Conservation (phyloP, 176 grass and related monocot species). For the Poa pratensis region DNA sequence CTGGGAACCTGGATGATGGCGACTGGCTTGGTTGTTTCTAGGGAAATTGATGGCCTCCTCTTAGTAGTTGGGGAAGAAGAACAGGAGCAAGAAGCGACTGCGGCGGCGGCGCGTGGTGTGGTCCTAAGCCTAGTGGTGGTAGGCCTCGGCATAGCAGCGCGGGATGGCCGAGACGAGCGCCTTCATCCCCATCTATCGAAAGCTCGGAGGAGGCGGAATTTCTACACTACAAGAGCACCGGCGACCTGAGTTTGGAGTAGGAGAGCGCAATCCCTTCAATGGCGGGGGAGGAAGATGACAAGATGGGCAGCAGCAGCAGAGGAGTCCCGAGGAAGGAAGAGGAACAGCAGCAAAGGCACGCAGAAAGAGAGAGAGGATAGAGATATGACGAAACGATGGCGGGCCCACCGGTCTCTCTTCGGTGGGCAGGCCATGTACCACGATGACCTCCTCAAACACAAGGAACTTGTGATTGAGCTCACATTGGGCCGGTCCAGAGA, state of each 20-base stretch:
- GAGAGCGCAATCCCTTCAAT: not conserved
- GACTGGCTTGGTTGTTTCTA: not conserved
- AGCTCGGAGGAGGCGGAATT: not conserved
- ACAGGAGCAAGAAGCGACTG: not conserved
- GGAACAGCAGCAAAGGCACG: not conserved
- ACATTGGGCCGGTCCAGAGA: too few species aligned
- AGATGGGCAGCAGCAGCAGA: not conserved
- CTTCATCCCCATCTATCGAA: not conserved
- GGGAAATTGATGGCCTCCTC: not conserved
- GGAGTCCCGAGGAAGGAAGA: not conserved
- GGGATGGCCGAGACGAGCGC: conserved; percentile 17
- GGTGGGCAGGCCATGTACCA: not conserved
- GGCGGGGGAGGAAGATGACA: conserved; percentile 11
- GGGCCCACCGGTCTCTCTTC: not conserved
- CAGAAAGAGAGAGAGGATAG: conserved; percentile 6
- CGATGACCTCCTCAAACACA: too few species aligned
- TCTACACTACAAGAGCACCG: not conserved
- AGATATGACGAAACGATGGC: not conserved
- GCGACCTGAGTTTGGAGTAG: not conserved
- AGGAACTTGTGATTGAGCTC: too few species aligned
- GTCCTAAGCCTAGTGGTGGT: not conserved
- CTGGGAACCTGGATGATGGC: not conserved
- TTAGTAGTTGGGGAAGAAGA: not conserved
- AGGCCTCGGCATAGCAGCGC: not conserved
- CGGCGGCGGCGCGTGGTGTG: not conserved